Evolutionary conservation across 441 rosid genomes (phyloP), one percentile per base, ranked within the genome.

Genomic region (Manihot esculenta): DNA sequence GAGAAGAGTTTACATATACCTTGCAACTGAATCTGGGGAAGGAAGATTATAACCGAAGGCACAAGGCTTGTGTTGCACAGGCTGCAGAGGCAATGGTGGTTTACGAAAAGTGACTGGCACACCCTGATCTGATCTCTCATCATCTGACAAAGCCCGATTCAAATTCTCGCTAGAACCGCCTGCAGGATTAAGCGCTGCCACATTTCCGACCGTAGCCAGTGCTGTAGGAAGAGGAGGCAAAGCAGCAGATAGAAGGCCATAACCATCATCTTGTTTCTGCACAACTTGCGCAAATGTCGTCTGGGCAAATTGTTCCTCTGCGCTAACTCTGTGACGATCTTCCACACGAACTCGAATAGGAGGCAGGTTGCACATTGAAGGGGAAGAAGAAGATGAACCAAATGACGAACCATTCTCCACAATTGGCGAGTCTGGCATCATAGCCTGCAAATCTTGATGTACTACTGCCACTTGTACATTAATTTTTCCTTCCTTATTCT

Each of bases 111-210:
- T 85, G 45, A 78, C 80, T 0, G 88, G 84, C 42, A 79, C 78
- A 10, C 93, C 87, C 44, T 83, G 97, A 79, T 89, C 97, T 33
- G 97, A 92, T 86, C 92, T 89, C 83, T 94, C 97, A 65, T 94
- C 98, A 59, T 94, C 98, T 0, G 96, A 92, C 70, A 79, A 50
- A 38, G 80, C 82, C 79, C 90, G 75, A 70, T 78, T 76, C 45
- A 62, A 71, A 45, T 78, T 76, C 61, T 94, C 96, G 41, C 82
- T 85, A 33, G 66, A 68, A 61, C 68, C 77, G 75, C 83, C 84
- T 20, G 66, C 38, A 23, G 80, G 42, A 58, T 48, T 64, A 18
- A 59, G 47, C 30, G 78, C 48, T 24, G 64, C 20, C 17, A 24
- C 65, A 48, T 67, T 59, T 35, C 56, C 74, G 70, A 77, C 81